Evolutionary conservation across 2,329 filamentous ascomycete species (phyloP).

Genomic region (Ophiostoma montium): DNA sequence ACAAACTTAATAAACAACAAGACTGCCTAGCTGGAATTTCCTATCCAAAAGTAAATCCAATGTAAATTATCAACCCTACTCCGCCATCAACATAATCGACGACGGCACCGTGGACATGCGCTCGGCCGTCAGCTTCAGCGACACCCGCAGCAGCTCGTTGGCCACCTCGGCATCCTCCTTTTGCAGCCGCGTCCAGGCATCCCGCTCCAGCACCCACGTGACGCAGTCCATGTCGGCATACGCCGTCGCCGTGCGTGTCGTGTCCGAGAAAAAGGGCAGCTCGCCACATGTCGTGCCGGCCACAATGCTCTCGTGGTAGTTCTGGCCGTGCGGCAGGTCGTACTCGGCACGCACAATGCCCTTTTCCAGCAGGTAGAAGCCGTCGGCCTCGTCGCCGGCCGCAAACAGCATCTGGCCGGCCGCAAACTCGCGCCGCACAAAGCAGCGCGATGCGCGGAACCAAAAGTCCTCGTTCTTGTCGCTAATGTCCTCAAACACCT

Average conservation of each 20-base stretch:
- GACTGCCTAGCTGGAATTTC: too few species aligned
- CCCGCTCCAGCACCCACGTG: slow-evolving; percentile 64
- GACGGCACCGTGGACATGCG: slow-evolving; percentile 44
- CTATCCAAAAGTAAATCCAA: neutral
- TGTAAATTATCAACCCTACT: neutral
- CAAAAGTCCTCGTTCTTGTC: slow-evolving; percentile 88
- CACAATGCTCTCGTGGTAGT: slow-evolving; percentile 80
- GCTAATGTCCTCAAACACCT: slow-evolving; percentile 86
- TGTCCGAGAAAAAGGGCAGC: slow-evolving; percentile 90
- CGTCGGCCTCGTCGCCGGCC: slow-evolving; percentile 60
- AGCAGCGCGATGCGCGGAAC: slow-evolving; percentile 68
- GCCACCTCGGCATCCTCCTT: slow-evolving; percentile 61
- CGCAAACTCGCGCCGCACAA: slow-evolving; percentile 51
- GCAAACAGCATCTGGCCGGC: slow-evolving; percentile 64
- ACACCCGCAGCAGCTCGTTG: slow-evolving; percentile 69
- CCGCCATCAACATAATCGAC: slow-evolving; percentile 14
- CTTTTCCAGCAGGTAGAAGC: slow-evolving; percentile 81
- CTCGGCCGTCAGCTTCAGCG: slow-evolving; percentile 89
- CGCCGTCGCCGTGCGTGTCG: slow-evolving; percentile 73
- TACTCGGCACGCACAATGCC: slow-evolving; percentile 88
- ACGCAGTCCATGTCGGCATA: slow-evolving; percentile 69
- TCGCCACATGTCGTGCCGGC: slow-evolving; percentile 92
- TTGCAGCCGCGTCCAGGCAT: slow-evolving; percentile 61
- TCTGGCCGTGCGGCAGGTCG: slow-evolving; percentile 66
- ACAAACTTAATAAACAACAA: too few species aligned